phyloP scores from a whole-genome alignment of 176 grass and related monocot genomes.

The Themeda triandra region DNA sequence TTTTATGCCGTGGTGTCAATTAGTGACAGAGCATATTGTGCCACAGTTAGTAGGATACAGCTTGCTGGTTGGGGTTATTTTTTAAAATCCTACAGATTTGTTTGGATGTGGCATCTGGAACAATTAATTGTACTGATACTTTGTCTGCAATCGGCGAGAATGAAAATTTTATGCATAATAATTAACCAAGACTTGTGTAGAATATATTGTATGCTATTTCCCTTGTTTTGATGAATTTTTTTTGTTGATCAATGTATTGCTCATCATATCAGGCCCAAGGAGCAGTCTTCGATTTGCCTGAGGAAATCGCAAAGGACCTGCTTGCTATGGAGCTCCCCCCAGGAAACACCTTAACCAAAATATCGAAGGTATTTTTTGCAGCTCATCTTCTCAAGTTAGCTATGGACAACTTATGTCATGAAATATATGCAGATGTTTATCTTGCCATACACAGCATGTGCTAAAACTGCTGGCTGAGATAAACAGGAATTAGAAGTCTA shows the following conservation, averaged over 20 bases:
- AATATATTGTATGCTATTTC: background rate
- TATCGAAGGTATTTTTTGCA: constrained; percentile 69
- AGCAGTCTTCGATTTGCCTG: constrained; percentile 96
- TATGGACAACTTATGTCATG: background rate
- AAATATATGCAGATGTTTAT: background rate
- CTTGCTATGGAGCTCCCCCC: constrained; percentile 68
- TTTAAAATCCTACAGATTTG: background rate
- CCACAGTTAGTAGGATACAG: background rate
- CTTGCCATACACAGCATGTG: background rate
- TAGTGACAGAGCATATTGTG: background rate
- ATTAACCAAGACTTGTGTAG: background rate
- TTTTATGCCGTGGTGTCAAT: background rate
- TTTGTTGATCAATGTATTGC: constrained; percentile 3
- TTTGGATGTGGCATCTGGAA: background rate
- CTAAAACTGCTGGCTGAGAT: background rate
- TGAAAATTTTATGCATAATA: background rate
- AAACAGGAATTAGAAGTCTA: constrained; percentile 3
- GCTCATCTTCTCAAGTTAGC: background rate
- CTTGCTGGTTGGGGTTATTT: constrained; percentile 6
- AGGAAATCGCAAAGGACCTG: constrained; percentile 81
- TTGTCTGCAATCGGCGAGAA: background rate
- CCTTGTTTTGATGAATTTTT: constrained; percentile 15
- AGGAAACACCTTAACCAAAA: constrained; percentile 84
- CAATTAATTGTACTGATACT: background rate
- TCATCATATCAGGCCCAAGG: constrained; percentile 76